Base-by-base conservation (phyloP, 345 rosid species). In the Sisymbrium irio region DNA sequence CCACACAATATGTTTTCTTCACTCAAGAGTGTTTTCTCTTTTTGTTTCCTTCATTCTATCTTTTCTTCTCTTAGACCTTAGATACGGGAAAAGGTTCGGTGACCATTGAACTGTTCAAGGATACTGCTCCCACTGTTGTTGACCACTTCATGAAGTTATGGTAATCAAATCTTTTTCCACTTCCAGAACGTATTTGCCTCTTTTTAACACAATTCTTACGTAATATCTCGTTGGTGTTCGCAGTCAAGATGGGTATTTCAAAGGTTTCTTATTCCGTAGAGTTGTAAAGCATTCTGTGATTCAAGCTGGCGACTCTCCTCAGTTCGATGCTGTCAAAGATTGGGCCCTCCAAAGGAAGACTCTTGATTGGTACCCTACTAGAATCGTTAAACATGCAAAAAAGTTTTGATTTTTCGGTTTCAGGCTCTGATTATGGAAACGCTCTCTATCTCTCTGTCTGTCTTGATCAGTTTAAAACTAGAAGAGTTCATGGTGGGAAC, bases 401-500 rank as follows among this genome's bases (percentile, higher is more conserved):
- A 62, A 63, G 54, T 3, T 40, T 1, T 3, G 55, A n/a, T 12
- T 11, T 37, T 7, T 74, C 10, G n/a, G 40, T 30, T 58, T 36
- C 15, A 27, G 56, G n/a, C 1, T n/a, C 71, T 53, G 14, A 56
- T n/a, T 51, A 9, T 57, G 66, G 53, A 44, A 37, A 33, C 14
- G 17, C 20, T 60, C 12, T 65, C 6, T 20, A 9, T 46, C 1
- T 68, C 5, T 9, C 1, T 46, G 0, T 61, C 17, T 42, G 55
- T 76, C 63, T 46, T 81, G 67, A 53, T 67, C 81, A 89, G 96
- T 74, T 69, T 79, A 57, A 82, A 87, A 76, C 86, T 86, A 7
- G 87, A 89, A 60, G 90, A 86, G 5, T 89, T 86, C 72, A 83
- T 89, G 92, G 79, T 89, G 65, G 96, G 86, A 81, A 87, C 86